These are phyloP conservation scores for Fusarium chaquense DNA, from an alignment of 2,329 filamentous ascomycete species.

Conservation along the genomic window DNA sequence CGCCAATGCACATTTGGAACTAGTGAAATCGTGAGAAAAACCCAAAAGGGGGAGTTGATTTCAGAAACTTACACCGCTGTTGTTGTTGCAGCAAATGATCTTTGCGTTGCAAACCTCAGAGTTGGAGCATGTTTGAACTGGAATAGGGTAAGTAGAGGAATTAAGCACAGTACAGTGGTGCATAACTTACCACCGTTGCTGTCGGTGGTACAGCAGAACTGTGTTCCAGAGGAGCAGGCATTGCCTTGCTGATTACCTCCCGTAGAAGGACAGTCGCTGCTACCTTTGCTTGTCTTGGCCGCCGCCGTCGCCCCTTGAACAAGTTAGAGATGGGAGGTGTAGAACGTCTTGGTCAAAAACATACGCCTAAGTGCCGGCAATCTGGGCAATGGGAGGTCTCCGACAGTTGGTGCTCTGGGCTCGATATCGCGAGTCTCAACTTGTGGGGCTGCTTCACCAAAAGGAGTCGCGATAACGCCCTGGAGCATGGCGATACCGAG, in stretches of 20 bases:
- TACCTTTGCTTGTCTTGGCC: background rate
- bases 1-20: constrained; percentile 44
- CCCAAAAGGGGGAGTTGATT: rapidly evolving
- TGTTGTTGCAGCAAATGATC: constrained; percentile 46
- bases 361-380: background rate
- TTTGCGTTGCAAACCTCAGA: constrained; percentile 28
- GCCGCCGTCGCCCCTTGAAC: background rate
- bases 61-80: constrained; percentile 36
- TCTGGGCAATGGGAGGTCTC: constrained; percentile 30
- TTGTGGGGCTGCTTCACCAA: background rate
- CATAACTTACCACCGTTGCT: constrained; percentile 28
- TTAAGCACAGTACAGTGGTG: background rate
- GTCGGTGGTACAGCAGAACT: constrained; percentile 35
- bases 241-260: background rate
- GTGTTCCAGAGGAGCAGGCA: constrained; percentile 20
- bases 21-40: constrained; percentile 4
- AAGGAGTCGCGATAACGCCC: constrained; percentile 21
- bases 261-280: background rate
- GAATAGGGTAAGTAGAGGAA: background rate
- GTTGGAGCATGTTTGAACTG: constrained; percentile 35
- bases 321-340: background rate
- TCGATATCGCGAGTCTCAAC: constrained; percentile 22
- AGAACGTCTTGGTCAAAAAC: background rate
- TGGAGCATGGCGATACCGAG: constrained; percentile 19
- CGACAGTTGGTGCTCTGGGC: constrained; percentile 13